Conservation (phyloP, 306 rosid genomes). For the Quillaja saponaria region DNA sequence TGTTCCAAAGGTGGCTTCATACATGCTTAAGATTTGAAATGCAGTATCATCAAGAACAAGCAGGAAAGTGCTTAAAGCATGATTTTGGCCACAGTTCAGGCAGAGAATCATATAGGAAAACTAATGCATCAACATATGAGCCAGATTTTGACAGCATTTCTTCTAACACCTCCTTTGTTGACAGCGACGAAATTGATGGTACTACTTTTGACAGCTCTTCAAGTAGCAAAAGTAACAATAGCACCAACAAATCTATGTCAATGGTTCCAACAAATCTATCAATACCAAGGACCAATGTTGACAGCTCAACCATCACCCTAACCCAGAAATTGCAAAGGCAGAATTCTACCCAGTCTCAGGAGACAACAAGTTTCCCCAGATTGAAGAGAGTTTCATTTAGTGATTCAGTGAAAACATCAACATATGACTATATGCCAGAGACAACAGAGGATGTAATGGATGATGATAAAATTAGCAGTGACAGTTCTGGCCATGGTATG, state of each 20-base stretch:
- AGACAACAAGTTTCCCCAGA: constrained; percentile 7
- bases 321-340: not conserved
- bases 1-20: constrained; percentile 49
- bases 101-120: constrained; percentile 8
- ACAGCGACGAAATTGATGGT: constrained; percentile 37
- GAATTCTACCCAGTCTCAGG: constrained; percentile 6
- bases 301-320: not conserved
- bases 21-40: constrained; percentile 44
- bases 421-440: constrained; percentile 3
- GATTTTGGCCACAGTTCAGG: constrained; percentile 14
- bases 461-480: constrained; percentile 12
- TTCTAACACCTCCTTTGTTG: constrained; percentile 32
- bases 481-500: constrained; percentile 12
- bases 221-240: constrained; percentile 38
- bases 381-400: constrained; percentile 45
- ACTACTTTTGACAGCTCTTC: constrained; percentile 39
- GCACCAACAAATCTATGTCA: constrained; percentile 27
- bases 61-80: constrained; percentile 8
- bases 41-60: constrained; percentile 18
- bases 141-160: constrained; percentile 31
- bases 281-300: constrained; percentile 4
- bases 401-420: constrained; percentile 36
- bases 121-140: constrained; percentile 13
- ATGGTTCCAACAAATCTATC: constrained; percentile 26
- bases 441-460: constrained; percentile 14